These are phyloP conservation scores for Phycomyces blakesleeanus DNA, from an alignment of 192 early-diverging fungal species.

Conservation along the genomic window DNA sequence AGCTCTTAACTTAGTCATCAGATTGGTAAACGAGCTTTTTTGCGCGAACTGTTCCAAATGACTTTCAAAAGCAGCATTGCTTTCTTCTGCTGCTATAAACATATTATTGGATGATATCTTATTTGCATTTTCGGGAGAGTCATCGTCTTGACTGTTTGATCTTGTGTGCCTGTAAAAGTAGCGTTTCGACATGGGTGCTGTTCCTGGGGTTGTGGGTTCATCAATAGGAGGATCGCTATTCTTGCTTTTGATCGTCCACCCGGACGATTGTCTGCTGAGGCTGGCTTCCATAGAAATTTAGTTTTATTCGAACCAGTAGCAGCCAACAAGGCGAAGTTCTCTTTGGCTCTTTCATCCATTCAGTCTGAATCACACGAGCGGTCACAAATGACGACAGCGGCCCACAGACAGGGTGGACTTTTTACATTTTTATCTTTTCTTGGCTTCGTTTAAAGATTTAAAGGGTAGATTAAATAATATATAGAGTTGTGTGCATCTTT, in stretches of 20 bases:
- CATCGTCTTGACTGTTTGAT: slow-evolving; percentile 1
- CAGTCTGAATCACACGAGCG: background rate
- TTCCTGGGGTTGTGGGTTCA: background rate
- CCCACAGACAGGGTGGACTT: background rate
- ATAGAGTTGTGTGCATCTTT: too few species aligned
- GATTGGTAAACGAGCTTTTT: background rate
- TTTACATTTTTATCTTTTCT: too few species aligned
- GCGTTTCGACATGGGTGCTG: slow-evolving; percentile 3
- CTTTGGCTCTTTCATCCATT: too few species aligned
- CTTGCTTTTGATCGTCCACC: background rate
- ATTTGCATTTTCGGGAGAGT: background rate
- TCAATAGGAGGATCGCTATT: background rate
- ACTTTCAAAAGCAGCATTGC: slow-evolving; percentile 12
- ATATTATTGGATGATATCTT: background rate
- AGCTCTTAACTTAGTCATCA: background rate
- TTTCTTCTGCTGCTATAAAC: slow-evolving; percentile 8
- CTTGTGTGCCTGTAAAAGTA: slow-evolving; percentile 12
- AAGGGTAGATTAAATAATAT: too few species aligned
- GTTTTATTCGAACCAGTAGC: background rate
- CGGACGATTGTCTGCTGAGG: background rate
- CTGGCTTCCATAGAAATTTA: background rate
- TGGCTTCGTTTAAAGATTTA: too few species aligned
- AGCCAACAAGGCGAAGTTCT: background rate
- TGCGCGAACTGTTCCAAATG: slow-evolving; percentile 9
- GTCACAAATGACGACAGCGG: slow-evolving; percentile 2